Evolutionary conservation across 208 protist genomes (phyloP).

Genomic region (Phytomonas sp.): DNA sequence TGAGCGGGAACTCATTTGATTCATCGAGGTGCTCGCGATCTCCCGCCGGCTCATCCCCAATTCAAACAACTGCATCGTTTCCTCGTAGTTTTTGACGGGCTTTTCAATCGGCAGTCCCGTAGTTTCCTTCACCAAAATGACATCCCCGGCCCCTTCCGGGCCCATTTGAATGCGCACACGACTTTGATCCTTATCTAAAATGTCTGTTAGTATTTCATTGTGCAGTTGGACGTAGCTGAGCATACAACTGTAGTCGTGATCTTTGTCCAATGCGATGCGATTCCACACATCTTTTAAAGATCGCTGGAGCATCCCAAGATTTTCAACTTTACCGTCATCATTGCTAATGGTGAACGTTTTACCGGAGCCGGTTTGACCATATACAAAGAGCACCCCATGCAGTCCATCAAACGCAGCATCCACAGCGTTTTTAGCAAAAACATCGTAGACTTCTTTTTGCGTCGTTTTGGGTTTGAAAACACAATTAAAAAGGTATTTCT

Average conservation of each 20-base stretch:
- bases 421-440: slow-evolving; percentile 65
- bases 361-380: slow-evolving; percentile 87
- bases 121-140: slow-evolving; percentile 61
- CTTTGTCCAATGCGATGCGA: slow-evolving; percentile 46
- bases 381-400: slow-evolving; percentile 87
- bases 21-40: slow-evolving; percentile 90
- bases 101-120: slow-evolving; percentile 53
- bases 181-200: slow-evolving; percentile 64
- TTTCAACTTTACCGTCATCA: slow-evolving; percentile 49
- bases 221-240: slow-evolving; percentile 88
- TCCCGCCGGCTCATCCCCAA: slow-evolving; percentile 75
- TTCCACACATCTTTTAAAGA: slow-evolving; percentile 59
- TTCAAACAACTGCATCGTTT: slow-evolving; percentile 69
- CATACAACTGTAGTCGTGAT: slow-evolving; percentile 70
- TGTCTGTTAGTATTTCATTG: slow-evolving; percentile 83
- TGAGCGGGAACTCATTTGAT: slow-evolving; percentile 78
- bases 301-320: slow-evolving; percentile 82
- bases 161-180: slow-evolving; percentile 75
- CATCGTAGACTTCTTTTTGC: slow-evolving; percentile 74
- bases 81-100: slow-evolving; percentile 53
- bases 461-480: slow-evolving; percentile 42
- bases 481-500: slow-evolving; percentile 68
- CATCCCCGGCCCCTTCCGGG: slow-evolving; percentile 64
- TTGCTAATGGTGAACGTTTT: slow-evolving; percentile 91
- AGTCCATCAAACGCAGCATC: slow-evolving; percentile 83